Conservation (phyloP, 768 basidiomycete genomes). For the Leccinum incarnatum region DNA sequence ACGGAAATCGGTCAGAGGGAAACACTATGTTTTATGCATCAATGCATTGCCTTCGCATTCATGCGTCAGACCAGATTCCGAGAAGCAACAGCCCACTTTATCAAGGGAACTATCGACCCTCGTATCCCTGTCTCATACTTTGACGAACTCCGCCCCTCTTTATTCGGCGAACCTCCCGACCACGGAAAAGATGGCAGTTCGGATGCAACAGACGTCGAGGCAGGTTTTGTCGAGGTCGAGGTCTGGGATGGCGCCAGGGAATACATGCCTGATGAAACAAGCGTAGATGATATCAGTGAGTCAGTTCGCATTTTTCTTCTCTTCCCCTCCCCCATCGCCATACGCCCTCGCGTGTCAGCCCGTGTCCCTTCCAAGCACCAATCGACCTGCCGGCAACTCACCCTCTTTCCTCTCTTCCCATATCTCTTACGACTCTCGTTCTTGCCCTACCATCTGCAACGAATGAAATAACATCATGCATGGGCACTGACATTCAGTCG, state of each 20-base stretch:
- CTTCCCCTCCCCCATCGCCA: slow-evolving; percentile 22
- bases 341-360: slow-evolving; percentile 18
- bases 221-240: slow-evolving; percentile 53
- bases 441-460: slow-evolving; percentile 23
- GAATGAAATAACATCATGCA: slow-evolving; percentile 21
- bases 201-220: background rate
- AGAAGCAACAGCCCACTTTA: slow-evolving; percentile 75
- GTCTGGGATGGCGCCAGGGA: slow-evolving; percentile 75
- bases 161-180: slow-evolving; percentile 40
- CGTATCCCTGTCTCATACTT: slow-evolving; percentile 79
- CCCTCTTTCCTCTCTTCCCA: slow-evolving; percentile 25
- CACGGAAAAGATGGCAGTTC: background rate
- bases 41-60: slow-evolving; percentile 77
- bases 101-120: slow-evolving; percentile 81
- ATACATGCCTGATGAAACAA: slow-evolving; percentile 63
- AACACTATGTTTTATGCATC: slow-evolving; percentile 75
- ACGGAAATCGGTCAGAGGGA: slow-evolving; percentile 42
- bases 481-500: slow-evolving; percentile 79
- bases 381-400: slow-evolving; percentile 25
- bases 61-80: slow-evolving; percentile 79
- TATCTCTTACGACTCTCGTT: slow-evolving; percentile 32
- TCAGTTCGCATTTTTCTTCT: slow-evolving; percentile 28
- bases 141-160: slow-evolving; percentile 64
- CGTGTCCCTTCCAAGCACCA: slow-evolving; percentile 22
- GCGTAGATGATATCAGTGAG: slow-evolving; percentile 87